These are phyloP conservation scores for Malania oleifera DNA, from an alignment of 164 flowering plant species.

Conservation along the genomic window DNA sequence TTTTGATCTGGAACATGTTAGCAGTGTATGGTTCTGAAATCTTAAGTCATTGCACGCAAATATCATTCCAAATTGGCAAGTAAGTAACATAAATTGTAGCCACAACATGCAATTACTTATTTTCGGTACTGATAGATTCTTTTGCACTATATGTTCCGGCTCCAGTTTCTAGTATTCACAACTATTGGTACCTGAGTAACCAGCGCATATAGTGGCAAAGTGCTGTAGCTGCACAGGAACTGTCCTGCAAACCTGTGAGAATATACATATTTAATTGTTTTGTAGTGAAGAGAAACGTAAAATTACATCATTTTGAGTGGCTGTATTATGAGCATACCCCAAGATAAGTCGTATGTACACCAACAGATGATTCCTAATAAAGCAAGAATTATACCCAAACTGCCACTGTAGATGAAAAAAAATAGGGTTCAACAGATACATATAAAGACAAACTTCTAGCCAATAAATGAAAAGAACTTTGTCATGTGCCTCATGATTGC, in stretches of 20 bases:
- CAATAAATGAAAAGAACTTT: neutral
- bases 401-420: conserved; percentile 74
- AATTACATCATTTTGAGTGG: neutral
- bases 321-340: conserved; percentile 46
- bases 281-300: neutral
- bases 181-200: conserved; percentile 80
- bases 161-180: neutral
- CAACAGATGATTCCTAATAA: conserved; percentile 64
- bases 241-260: conserved; percentile 66
- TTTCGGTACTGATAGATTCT: too few relatives aligned
- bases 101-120: too few relatives aligned
- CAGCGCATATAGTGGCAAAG: conserved; percentile 90
- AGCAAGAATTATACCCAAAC: conserved; percentile 93
- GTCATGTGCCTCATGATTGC: too few relatives aligned
- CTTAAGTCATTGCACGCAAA: too few relatives aligned
- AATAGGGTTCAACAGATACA: neutral
- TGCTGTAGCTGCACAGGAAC: conserved; percentile 97
- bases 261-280: neutral
- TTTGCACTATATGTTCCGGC: too few relatives aligned
- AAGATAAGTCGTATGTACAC: conserved; percentile 76
- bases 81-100: too few relatives aligned
- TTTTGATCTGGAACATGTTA: too few relatives aligned
- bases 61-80: too few relatives aligned
- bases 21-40: too few relatives aligned
- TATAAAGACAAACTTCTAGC: neutral